Conservation (phyloP, 169 alveolate genomes). For the Plasmodium chabaudi region DNA sequence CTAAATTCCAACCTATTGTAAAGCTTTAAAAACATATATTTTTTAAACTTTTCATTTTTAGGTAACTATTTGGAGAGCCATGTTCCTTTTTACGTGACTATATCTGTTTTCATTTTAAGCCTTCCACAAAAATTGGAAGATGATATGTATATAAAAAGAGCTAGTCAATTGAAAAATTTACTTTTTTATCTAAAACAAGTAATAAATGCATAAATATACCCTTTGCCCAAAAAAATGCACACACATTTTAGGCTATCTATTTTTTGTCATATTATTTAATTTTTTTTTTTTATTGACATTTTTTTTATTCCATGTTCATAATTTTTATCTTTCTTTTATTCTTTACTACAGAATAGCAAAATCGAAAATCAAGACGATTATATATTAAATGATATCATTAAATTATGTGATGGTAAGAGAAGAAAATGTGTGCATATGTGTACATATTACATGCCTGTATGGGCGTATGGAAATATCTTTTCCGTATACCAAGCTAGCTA, state of each 20-base stretch:
- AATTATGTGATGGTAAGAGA: slow-evolving; percentile 48
- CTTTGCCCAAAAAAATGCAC: neutral
- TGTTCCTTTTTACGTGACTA: slow-evolving; percentile 57
- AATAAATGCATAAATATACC: neutral
- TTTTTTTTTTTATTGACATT: too few species aligned
- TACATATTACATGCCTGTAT: too few species aligned
- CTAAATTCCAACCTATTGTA: too few species aligned
- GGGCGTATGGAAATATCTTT: too few species aligned
- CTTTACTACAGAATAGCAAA: slow-evolving; percentile 56
- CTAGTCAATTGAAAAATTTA: slow-evolving; percentile 37
- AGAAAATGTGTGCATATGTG: too few species aligned
- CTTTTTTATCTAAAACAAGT: slow-evolving; percentile 53
- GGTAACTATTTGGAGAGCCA: slow-evolving; percentile 74
- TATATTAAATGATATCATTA: slow-evolving; percentile 53
- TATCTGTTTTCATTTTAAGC: slow-evolving; percentile 50
- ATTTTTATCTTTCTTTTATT: too few species aligned
- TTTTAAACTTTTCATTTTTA: slow-evolving; percentile 1
- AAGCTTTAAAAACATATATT: neutral
- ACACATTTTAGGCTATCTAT: neutral
- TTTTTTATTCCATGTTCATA: neutral
- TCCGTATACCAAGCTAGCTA: too few species aligned
- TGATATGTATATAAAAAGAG: slow-evolving; percentile 37
- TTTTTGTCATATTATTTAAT: neutral
- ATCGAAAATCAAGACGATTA: slow-evolving; percentile 72
- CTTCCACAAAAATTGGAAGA: slow-evolving; percentile 42